Percentiles rank a stretch among this genome's conserved stretches.
Evolutionary conservation across 1,284 basidiomycete genomes (phyloP).

Genomic region (Papiliotrema flavescens): DNA sequence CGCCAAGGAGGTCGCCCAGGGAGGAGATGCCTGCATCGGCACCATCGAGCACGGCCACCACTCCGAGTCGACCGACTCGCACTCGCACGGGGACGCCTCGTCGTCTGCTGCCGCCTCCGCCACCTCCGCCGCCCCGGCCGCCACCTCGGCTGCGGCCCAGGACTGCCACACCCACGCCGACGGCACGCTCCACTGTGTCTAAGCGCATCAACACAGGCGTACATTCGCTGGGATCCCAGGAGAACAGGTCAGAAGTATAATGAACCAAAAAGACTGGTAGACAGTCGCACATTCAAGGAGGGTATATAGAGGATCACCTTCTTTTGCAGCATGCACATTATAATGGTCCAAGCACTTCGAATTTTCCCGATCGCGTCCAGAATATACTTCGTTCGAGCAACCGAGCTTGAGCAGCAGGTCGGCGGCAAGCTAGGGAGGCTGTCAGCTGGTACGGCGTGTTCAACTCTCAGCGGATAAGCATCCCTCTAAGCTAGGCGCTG

Average conservation of each 20-base stretch:
- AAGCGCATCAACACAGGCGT: not conserved
- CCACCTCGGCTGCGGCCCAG: slow-evolving; percentile 14
- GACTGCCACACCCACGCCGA: slow-evolving; percentile 44
- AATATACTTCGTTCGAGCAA: too few species aligned
- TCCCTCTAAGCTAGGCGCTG: too few species aligned
- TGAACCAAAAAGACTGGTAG: not conserved
- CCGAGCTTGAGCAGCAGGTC: too few species aligned
- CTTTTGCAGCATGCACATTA: not conserved
- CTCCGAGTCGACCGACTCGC: slow-evolving; percentile 2
- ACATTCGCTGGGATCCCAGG: not conserved
- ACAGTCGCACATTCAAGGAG: not conserved
- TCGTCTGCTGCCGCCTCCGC: slow-evolving; percentile 8
- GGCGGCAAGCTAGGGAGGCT: too few species aligned
- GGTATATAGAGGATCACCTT: not conserved
- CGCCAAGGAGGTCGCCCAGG: slow-evolving; percentile 40
- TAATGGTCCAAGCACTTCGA: not conserved
- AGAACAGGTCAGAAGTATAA: not conserved
- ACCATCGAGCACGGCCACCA: not conserved
- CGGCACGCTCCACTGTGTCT: slow-evolving; percentile 14
- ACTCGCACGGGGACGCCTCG: slow-evolving; percentile 6
- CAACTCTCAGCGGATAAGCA: too few species aligned
- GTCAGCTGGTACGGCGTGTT: too few species aligned
- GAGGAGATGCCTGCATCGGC: slow-evolving; percentile 43
- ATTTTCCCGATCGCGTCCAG: not conserved
- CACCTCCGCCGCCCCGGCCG: slow-evolving; percentile 8